Base-by-base conservation (phyloP, 345 rosid genomes). In the Pistacia vera region DNA sequence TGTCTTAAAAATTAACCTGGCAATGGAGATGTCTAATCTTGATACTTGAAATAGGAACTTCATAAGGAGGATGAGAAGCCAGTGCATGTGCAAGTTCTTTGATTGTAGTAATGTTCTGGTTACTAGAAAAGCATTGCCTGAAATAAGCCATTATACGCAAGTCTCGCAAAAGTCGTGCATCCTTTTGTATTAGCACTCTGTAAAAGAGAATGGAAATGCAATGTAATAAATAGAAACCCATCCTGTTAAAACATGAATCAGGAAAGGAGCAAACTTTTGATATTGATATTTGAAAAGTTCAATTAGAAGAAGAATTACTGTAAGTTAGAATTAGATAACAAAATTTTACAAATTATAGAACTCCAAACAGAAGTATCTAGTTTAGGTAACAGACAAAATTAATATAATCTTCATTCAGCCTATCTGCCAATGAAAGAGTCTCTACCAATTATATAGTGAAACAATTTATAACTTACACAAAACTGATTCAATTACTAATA, bases 31-130 rank as follows among this genome's bases (percentile, higher is more conserved):
- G 97, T 55, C 72, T 89, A 73, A 92, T 90, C 65, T 85, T 90
- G 84, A 97, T 85, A 60, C 86, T 85, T 60, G 92, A 83, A 76
- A 93, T 73, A 75, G 95, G 92, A 84, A 96, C 94, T 86, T 92
- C 92, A 64, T 93, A 93, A 65, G 99, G 99, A 88, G 80, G 86
- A 77, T 85, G 94, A 58, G 91, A 89, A 74, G 99, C 90, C 66
- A 96, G 85, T 71, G 97, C 97, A 79, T 83, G 81, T 28, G 97
- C 90, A 62, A 96, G 92, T 78, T 92, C 97, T 92, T 89, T 96
- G 75, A 88, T 91, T 36, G 88, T 89, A 72, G 86, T 82, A 48
- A 91, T 86, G 58, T 83, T 88, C 76, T 83, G 81, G 84, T 83
- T 80, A 76, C 86, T 86, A 11, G 88, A 85, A 74, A 96, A 85